Base-by-base conservation (phyloP, 2,329 filamentous ascomycete species). In the Aspergillus cejpii region DNA sequence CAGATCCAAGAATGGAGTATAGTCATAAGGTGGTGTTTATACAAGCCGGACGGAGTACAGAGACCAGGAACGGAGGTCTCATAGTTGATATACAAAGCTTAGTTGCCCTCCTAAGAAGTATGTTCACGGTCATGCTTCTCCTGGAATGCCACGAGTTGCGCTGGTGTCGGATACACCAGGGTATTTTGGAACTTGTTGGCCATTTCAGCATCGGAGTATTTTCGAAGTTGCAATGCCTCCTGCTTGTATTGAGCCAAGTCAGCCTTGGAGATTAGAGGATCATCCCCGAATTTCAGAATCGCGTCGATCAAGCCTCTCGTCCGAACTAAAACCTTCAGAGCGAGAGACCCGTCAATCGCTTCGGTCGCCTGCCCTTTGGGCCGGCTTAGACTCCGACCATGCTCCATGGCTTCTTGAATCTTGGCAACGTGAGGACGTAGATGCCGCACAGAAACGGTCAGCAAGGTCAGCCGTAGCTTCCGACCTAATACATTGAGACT, bases 281-380 rank as follows among this genome's bases (percentile, higher is more conserved):
- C 45, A 19, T 55, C 55, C 10, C 53, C 54, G 21, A 53, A 41
- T 17, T 61, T 58, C 31, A 66, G 51, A 3, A 65, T 51, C 14
- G 62, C 61, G n/a, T 69, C 65, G n/a, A 66, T 49, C 41, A 72
- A 42, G 29, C 59, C 56, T 29, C 61, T 57, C 17, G 62, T 58
- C 15, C 60, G 55, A 14, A 48, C 44, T 40, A 63, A 44, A 49
- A 57, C 43, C 47, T 55, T 54, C 11, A 56, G 45, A 17, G 55
- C 54, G 6, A 44, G n/a, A 4, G 39, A 21, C 11, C 59, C 63
- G 3, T 46, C 26, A 5, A 69, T 54, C 24, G 60, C 45, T 3
- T 55, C 14, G 54, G 27, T 48, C 50, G 19, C 51, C 47, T 26
- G 56, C 57, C 29, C 26, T 52, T 26, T 34, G 39, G 5, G 8